Conservation (phyloP, 202 grass and related monocot genomes). For the Schoenoplectus triqueter region DNA sequence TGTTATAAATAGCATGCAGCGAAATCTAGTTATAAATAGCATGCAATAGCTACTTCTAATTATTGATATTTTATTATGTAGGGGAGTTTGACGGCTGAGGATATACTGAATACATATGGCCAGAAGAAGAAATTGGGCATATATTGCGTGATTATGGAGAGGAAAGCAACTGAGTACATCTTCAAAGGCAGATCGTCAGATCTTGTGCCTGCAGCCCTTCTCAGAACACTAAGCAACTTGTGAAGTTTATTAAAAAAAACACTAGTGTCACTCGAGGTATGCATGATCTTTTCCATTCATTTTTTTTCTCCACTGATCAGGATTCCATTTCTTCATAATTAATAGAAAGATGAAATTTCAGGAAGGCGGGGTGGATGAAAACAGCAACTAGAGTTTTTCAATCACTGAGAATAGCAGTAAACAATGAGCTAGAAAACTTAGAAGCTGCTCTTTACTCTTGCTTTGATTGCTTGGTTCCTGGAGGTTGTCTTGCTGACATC, state of each 20-base stretch:
- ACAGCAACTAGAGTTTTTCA: conserved; percentile 91
- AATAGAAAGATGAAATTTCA: conserved; percentile 50
- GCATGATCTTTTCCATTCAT: background rate
- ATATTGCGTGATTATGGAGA: conserved; percentile 87
- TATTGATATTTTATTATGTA: conserved; percentile 46
- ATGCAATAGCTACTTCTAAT: conserved; percentile 36
- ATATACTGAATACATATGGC: conserved; percentile 94
- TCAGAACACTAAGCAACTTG: conserved; percentile 63
- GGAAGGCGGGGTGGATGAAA: conserved; percentile 90
- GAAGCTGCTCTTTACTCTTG: conserved; percentile 78
- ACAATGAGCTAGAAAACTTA: conserved; percentile 66
- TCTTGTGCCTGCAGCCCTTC: conserved; percentile 53
- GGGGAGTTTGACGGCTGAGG: conserved; percentile 81
- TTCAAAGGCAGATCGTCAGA: conserved; percentile 78
- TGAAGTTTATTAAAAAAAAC: conserved; percentile 66
- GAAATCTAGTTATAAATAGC: conserved; percentile 1
- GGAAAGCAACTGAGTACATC: conserved; percentile 81
- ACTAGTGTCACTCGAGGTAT: conserved; percentile 58
- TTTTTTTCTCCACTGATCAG: conserved; percentile 7
- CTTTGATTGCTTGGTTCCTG: conserved; percentile 77
- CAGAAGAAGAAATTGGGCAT: conserved; percentile 75
- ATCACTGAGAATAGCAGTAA: conserved; percentile 90
- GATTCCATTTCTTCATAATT: conserved; percentile 37
- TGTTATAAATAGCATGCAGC: background rate
- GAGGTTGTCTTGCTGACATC: conserved; percentile 78